These are phyloP conservation scores for Thelephora terrestris DNA, from an alignment of 1,284 basidiomycete genomes.

Conservation along the genomic window DNA sequence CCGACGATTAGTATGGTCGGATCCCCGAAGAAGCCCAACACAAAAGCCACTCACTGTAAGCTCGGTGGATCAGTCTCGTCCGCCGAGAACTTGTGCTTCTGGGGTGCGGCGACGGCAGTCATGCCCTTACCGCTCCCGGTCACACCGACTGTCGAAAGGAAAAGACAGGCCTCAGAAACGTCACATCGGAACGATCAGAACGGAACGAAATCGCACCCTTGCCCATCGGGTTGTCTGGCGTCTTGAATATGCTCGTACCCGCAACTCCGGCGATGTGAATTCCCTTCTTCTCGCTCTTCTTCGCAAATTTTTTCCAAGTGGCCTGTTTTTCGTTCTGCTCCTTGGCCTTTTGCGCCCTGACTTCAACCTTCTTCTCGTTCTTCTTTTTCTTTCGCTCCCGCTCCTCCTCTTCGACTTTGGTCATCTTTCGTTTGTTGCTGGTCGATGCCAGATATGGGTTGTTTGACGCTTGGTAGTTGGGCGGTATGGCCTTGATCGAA, in stretches of 20 bases:
- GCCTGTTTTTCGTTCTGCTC: constrained; percentile 85
- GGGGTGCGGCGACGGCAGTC: constrained; percentile 66
- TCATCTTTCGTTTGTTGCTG: constrained; percentile 69
- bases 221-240: constrained; percentile 88
- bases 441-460: not conserved
- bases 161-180: constrained; percentile 9
- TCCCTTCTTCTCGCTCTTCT: constrained; percentile 94
- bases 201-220: constrained; percentile 41
- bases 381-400: constrained; percentile 89
- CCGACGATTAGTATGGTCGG: not conserved
- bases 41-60: not conserved
- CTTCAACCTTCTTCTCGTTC: constrained; percentile 92
- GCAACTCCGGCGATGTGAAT: constrained; percentile 79
- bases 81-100: constrained; percentile 73
- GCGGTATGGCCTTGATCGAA: constrained; percentile 63
- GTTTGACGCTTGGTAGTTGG: constrained; percentile 33
- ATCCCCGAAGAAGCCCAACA: not conserved
- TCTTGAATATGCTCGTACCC: constrained; percentile 93
- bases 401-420: constrained; percentile 79
- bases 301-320: constrained; percentile 96
- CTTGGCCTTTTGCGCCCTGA: constrained; percentile 78
- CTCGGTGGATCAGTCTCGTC: constrained; percentile 24
- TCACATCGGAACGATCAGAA: constrained; percentile 10
- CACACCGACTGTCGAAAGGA: constrained; percentile 79
- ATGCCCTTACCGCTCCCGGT: constrained; percentile 91